Percentiles rank a stretch among this genome's conserved stretches.
Conservation (phyloP, 768 basidiomycete species). For the Neoboletus brunneissimus region DNA sequence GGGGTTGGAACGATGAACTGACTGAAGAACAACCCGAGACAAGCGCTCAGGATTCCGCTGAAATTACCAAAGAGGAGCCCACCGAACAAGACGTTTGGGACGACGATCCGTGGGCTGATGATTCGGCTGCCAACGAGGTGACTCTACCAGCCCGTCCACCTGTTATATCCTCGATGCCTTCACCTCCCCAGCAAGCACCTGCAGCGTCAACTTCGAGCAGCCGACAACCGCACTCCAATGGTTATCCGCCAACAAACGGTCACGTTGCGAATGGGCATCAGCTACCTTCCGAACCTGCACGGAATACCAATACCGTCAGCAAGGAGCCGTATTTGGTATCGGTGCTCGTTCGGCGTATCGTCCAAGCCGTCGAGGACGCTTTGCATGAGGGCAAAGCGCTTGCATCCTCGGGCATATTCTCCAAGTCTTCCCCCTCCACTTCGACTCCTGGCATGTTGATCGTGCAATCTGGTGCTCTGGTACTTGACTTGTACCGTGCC, state of each 20-base stretch:
- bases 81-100: slow-evolving; percentile 55
- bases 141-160: slow-evolving; percentile 30
- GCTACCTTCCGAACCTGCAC: slow-evolving; percentile 19
- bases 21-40: slow-evolving; percentile 32
- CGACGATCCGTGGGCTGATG: slow-evolving; percentile 69
- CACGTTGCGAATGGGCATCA: slow-evolving; percentile 18
- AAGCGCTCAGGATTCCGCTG: background rate
- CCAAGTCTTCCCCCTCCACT: slow-evolving; percentile 29
- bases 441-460: slow-evolving; percentile 52
- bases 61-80: slow-evolving; percentile 26
- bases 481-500: slow-evolving; percentile 78
- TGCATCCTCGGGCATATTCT: slow-evolving; percentile 52
- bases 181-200: slow-evolving; percentile 28
- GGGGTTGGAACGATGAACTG: slow-evolving; percentile 68
- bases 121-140: slow-evolving; percentile 27
- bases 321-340: slow-evolving; percentile 63
- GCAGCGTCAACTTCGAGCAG: slow-evolving; percentile 55
- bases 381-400: slow-evolving; percentile 69
- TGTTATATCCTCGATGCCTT: slow-evolving; percentile 21
- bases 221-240: slow-evolving; percentile 40
- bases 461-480: slow-evolving; percentile 56
- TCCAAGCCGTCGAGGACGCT: slow-evolving; percentile 56
- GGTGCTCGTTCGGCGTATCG: slow-evolving; percentile 49
- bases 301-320: slow-evolving; percentile 7
- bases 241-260: slow-evolving; percentile 21